phyloP scores from a whole-genome alignment of 176 grass and related monocot species.

The Musa acuminata region DNA sequence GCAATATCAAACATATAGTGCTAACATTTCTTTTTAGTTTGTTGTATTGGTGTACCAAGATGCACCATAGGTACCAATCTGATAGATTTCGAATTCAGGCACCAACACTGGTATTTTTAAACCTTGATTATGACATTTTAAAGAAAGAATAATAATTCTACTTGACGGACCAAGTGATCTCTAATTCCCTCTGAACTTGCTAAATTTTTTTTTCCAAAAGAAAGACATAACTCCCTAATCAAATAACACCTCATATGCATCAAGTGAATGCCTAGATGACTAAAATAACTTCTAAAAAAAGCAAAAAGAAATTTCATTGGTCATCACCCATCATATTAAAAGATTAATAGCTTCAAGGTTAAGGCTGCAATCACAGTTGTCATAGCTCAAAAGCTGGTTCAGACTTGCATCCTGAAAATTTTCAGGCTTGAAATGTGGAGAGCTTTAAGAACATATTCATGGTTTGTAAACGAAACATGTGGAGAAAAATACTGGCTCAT shows the following conservation, averaged over 20 bases:
- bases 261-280: neutral
- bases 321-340: neutral
- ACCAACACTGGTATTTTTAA: neutral
- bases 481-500: conserved; percentile 14
- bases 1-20: neutral
- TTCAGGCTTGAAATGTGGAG: neutral
- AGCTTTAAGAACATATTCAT: neutral
- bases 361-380: neutral
- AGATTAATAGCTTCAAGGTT: neutral
- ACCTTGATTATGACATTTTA: neutral
- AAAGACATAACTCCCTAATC: neutral
- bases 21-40: neutral
- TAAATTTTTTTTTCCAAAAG: neutral
- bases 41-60: neutral
- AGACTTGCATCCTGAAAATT: neutral
- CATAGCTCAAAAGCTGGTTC: neutral
- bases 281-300: neutral
- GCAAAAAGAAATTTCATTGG: neutral
- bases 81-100: neutral
- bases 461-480: neutral
- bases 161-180: neutral
- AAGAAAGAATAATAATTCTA: neutral
- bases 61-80: neutral
- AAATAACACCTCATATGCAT: neutral
- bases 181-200: neutral